These are phyloP conservation scores for Blastobotrys buckinghamii DNA, from an alignment of 1,139 yeast genomes.

Conservation along the genomic window DNA sequence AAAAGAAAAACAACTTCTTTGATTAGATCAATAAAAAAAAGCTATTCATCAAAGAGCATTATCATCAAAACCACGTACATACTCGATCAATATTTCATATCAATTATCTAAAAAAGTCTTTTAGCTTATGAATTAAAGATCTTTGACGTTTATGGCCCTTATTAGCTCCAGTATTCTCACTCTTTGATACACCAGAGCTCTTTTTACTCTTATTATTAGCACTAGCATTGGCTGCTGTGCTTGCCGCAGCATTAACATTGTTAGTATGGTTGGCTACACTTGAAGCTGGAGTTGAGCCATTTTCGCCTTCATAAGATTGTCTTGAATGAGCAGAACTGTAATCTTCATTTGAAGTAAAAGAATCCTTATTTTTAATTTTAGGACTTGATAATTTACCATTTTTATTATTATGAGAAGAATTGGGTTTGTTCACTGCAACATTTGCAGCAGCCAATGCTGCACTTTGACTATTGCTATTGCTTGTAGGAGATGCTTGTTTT, in stretches of 20 bases:
- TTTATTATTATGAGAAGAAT: not conserved
- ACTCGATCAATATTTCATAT: not conserved
- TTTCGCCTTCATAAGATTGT: not conserved
- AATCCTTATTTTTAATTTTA: not conserved
- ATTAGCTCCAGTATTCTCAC: not conserved
- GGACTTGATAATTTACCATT: too few species aligned
- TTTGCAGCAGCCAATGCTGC: not conserved
- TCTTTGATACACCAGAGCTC: not conserved
- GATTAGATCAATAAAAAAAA: too few species aligned
- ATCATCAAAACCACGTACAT: conserved; percentile 2
- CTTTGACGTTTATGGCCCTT: not conserved
- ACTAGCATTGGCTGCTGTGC: not conserved
- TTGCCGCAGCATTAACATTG: too few species aligned
- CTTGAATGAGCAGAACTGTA: not conserved
- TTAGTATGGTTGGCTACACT: not conserved
- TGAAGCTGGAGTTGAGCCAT: not conserved
- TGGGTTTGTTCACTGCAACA: not conserved
- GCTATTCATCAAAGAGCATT: not conserved
- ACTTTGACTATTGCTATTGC: not conserved
- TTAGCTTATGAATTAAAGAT: not conserved
- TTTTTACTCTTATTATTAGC: not conserved
- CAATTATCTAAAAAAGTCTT: conserved; percentile 1
- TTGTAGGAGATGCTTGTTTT: too few species aligned
- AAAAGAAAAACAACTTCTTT: too few species aligned
- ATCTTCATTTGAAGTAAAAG: not conserved